phyloP scores from a whole-genome alignment of 352 stramenopile species.

The Elongisporangium undulatum region DNA sequence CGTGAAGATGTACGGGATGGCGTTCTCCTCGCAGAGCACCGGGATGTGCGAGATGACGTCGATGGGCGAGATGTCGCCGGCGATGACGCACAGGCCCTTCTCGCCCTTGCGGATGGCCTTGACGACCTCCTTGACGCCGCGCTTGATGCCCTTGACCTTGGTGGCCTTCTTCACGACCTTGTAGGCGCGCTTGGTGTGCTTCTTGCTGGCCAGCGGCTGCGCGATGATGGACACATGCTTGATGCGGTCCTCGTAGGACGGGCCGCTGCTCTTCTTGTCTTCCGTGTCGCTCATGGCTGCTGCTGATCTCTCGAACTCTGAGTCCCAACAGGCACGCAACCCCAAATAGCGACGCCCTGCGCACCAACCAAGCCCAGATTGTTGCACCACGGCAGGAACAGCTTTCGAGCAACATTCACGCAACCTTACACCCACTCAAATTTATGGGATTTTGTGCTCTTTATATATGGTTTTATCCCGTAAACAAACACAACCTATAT shows the following conservation, averaged over 20 bases:
- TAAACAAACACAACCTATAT: not conserved
- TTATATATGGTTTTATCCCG: no score
- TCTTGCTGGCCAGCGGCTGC: slow-evolving; percentile 97
- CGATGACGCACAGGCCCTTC: slow-evolving; percentile 98
- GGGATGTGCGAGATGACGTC: slow-evolving; percentile 99
- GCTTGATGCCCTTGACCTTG: slow-evolving; percentile 95
- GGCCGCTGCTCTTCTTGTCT: slow-evolving; percentile 45
- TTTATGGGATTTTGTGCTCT: no score
- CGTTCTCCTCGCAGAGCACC: slow-evolving; percentile 97
- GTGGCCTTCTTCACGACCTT: slow-evolving; percentile 95
- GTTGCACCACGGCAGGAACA: not conserved
- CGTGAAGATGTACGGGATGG: slow-evolving; percentile 99
- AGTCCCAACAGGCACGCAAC: not conserved
- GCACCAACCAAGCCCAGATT: slow-evolving; percentile 3
- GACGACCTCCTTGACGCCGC: slow-evolving; percentile 99
- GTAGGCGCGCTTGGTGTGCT: slow-evolving; percentile 92
- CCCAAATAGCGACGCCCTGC: not conserved
- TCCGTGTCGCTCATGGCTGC: slow-evolving; percentile 68
- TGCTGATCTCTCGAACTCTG: not conserved
- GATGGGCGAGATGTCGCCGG: slow-evolving; percentile 99
- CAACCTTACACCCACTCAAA: no score
- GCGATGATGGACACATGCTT: slow-evolving; percentile 92
- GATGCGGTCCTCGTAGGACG: slow-evolving; percentile 79
- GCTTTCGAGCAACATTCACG: slow-evolving; percentile 14
- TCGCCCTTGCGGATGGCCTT: slow-evolving; percentile 97